Base-by-base conservation (phyloP, 495 filamentous ascomycete species). In the Xylaria longipes region DNA sequence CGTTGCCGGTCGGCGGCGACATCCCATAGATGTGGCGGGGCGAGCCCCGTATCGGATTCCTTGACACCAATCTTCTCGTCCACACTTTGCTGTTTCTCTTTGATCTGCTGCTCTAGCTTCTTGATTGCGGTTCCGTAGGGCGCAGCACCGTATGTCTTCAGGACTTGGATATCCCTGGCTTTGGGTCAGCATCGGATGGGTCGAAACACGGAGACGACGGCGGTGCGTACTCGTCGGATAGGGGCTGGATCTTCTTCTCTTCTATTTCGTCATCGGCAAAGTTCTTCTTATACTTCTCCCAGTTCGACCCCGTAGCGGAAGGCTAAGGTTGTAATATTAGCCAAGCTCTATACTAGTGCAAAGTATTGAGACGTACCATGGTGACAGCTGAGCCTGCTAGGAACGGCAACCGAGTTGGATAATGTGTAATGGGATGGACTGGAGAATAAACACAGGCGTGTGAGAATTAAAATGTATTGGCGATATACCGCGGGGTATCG, bases 181-280 rank as follows among this genome's bases (percentile, higher is more conserved):
- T 20, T 25, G 12, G n/a, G 79, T 84, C 69, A 85, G 81, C 73
- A 71, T 73, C 41, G 46, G 50, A 41, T 70, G 71, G 22, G 20
- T 50, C 22, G 65, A 41, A 27, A 54, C 17, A 8, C 33, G 25
- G 31, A n/a, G 41, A 67, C 56, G 11, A 48, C 64, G 54, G 50
- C 33, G 87, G 25, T 35, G 43, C 92, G 76, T 86, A 98, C 95
- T 97, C 95, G 86, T 97, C 96, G 74, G 94, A 89, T 45, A 99
- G 86, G 71, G 96, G 96, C 48, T 94, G 94, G 79, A 98, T 99
- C 89, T 98, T 99, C 92, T 99, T 99, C 88, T 99, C 96, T 79
- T 94, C 93, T 81, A 94, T 88, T 79, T 98, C 96, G 74, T 99
- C 96, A 79, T 99, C 96, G 70, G 91, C 95, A 78, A 92, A 99